These are phyloP conservation scores for Fomitopsis pulvina DNA, from an alignment of 768 basidiomycete genomes.

Conservation along the genomic window DNA sequence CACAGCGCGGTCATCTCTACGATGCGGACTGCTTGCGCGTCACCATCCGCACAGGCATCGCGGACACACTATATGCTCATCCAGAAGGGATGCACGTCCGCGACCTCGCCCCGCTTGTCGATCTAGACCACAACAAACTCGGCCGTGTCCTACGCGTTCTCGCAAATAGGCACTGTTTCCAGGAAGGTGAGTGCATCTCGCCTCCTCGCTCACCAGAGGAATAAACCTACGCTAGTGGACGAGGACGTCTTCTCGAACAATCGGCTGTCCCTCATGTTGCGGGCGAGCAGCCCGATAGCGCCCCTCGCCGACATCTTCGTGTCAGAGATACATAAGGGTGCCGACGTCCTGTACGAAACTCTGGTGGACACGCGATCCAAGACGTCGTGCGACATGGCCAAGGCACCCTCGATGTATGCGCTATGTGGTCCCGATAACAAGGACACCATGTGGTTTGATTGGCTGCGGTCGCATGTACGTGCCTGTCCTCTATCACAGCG, in stretches of 20 bases:
- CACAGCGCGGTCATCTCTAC: not conserved
- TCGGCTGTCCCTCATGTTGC: constrained; percentile 29
- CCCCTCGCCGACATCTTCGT: constrained; percentile 17
- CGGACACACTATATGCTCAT: constrained; percentile 31
- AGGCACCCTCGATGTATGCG: constrained; percentile 10
- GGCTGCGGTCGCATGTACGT: constrained; percentile 2
- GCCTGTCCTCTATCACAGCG: not conserved
- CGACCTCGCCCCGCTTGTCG: constrained; percentile 25
- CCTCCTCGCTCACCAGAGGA: not conserved
- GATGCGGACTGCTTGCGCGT: constrained; percentile 26
- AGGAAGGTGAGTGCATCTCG: constrained; percentile 25
- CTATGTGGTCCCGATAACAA: not conserved
- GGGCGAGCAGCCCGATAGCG: constrained; percentile 26
- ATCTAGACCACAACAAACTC: constrained; percentile 31
- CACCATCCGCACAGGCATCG: constrained; percentile 28
- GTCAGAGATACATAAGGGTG: constrained; percentile 16
- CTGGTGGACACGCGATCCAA: constrained; percentile 28
- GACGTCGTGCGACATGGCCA: constrained; percentile 9
- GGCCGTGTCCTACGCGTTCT: constrained; percentile 33
- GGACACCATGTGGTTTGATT: not conserved
- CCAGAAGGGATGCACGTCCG: constrained; percentile 31
- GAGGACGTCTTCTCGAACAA: constrained; percentile 36
- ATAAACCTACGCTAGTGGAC: constrained; percentile 21
- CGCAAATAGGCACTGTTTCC: constrained; percentile 34
- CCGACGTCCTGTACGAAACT: constrained; percentile 26